Base-by-base conservation (phyloP, 2,329 filamentous ascomycete species). In the Fusarium sp. region DNA sequence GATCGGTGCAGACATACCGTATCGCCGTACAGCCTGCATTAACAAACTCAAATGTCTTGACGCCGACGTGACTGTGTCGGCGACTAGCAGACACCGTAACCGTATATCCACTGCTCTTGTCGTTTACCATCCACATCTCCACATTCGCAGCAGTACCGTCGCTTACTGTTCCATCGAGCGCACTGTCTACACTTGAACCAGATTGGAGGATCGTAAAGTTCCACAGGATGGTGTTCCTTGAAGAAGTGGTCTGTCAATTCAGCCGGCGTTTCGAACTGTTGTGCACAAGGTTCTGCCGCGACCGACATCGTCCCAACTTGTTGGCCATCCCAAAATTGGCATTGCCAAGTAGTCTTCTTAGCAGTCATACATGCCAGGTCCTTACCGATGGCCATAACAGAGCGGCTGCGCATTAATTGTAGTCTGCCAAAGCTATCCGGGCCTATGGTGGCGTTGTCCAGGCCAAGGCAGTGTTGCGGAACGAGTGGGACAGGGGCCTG, bases 51-150 rank as follows among this genome's bases (percentile, higher is more conserved):
- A 23, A 51, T 18, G 54, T 23, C 27, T 30, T 39, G 48, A 48
- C 60, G 18, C 54, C 63, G 62, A 44, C 10, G 15, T 62, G 55
- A 62, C 57, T 69, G 50, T 56, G 30, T 43, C 66, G 57, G 62
- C 60, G 36, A 46, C 55, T n/a, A n/a, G 28, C 28, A 53, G 28
- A 62, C 41, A 41, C 37, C 39, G 46, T 67, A 58, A 31, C 40
- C 52, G 12, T 46, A 65, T 36, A 68, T 59, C 61, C 68, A 62
- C 60, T 70, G 56, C 50, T 63, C 56, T 31, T 57, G 46, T 27
- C 51, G 61, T 37, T 40, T n/a, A 15, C 37, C 46, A 9, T 18
- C 44, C 44, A 54, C 58, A 15, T 37, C 53, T 41, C 60, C 53
- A 31, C 60, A 69, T 18, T 46, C 39, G 27, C 34, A 37, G 47